Conservation (phyloP, 75 land plant species). For the Selaginella moellendorffii region DNA sequence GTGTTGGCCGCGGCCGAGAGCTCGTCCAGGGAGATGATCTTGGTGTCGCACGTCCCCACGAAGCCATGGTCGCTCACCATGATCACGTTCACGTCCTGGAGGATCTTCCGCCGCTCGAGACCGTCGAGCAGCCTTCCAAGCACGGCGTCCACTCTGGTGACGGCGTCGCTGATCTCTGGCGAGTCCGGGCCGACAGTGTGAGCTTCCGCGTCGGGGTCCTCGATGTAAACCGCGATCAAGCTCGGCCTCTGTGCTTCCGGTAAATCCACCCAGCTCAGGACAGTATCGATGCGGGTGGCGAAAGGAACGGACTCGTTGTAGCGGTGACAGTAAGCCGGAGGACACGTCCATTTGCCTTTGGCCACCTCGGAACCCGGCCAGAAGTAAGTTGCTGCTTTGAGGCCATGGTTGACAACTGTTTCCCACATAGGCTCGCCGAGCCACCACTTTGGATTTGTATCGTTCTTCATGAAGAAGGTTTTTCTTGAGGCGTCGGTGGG, state of each 20-base stretch:
- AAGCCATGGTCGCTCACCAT: conserved; percentile 79
- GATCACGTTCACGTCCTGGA: conserved; percentile 66
- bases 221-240: conserved; percentile 62
- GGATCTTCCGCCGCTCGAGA: conserved; percentile 42
- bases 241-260: conserved; percentile 34
- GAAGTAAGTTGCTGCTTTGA: neutral
- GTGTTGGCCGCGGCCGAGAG: conserved; percentile 48
- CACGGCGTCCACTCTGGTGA: conserved; percentile 44
- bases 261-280: conserved; percentile 49
- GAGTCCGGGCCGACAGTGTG: conserved; percentile 62
- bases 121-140: conserved; percentile 59
- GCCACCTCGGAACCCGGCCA: conserved; percentile 27
- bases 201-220: conserved; percentile 74
- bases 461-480: neutral
- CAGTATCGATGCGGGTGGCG: conserved; percentile 52
- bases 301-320: conserved; percentile 58
- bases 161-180: conserved; percentile 58
- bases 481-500: neutral
- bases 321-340: conserved; percentile 25
- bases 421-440: neutral
- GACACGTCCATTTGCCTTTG: conserved; percentile 58
- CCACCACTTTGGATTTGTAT: neutral
- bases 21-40: conserved; percentile 57
- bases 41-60: conserved; percentile 72
- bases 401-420: neutral